phyloP scores from a whole-genome alignment of 306 rosid species.

The Casuarina equisetifolia region DNA sequence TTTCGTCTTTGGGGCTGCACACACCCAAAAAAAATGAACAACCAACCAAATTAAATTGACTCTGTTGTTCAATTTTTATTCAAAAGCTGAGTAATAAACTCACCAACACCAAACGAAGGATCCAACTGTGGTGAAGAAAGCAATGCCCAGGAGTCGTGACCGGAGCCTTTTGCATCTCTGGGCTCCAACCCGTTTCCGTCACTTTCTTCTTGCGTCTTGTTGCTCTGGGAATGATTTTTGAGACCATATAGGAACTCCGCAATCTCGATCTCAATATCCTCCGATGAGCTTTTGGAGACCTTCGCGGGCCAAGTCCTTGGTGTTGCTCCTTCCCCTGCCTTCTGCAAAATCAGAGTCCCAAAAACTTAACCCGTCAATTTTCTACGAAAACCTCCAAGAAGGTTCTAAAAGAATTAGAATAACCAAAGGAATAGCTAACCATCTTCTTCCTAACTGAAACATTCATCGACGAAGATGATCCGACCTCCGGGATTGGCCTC shows the following conservation, averaged over 20 bases:
- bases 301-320: constrained; percentile 31
- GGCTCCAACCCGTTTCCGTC: constrained; percentile 9
- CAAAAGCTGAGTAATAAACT: background rate
- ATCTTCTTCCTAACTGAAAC: constrained; percentile 44
- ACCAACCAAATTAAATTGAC: background rate
- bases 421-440: constrained; percentile 33
- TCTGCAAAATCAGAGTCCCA: constrained; percentile 39
- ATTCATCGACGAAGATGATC: constrained; percentile 37
- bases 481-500: constrained; percentile 32
- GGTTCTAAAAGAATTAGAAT: background rate
- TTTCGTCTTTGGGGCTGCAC: constrained; percentile 30
- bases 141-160: no score
- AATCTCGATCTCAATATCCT: constrained; percentile 67
- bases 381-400: background rate
- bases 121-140: no score
- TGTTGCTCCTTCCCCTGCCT: constrained; percentile 28
- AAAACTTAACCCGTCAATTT: background rate
- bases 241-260: constrained; percentile 75
- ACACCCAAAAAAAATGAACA: background rate
- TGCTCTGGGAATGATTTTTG: constrained; percentile 18
- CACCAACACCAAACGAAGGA: background rate
- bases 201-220: background rate
- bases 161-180: background rate
- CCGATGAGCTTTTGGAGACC: constrained; percentile 25
- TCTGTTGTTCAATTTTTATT: background rate